Conservation (phyloP, 192 early-diverging fungal species). For the Piromyces sp. region DNA sequence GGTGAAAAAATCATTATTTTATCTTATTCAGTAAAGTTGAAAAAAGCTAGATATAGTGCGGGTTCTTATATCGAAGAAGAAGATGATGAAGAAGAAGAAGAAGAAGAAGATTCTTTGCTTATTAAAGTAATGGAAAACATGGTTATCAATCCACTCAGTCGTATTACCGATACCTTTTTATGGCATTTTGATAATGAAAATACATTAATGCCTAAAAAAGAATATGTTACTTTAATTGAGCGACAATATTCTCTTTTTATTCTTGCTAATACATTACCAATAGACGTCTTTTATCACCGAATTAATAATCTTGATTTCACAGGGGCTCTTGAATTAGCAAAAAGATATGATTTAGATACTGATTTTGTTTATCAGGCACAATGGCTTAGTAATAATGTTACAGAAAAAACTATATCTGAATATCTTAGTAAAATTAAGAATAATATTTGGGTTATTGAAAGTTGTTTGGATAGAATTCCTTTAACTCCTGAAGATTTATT, state of each 20-base stretch:
- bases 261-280: no score
- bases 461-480: slow-evolving; percentile 20
- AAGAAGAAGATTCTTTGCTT: neutral
- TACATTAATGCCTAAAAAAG: neutral
- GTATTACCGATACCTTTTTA: slow-evolving; percentile 9
- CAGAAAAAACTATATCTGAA: slow-evolving; percentile 13
- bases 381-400: slow-evolving; percentile 22
- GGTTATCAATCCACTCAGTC: neutral
- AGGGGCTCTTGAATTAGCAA: slow-evolving; percentile 34
- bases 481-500: slow-evolving; percentile 11
- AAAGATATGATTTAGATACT: slow-evolving; percentile 5
- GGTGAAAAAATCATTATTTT: neutral
- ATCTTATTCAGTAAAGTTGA: neutral
- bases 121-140: neutral
- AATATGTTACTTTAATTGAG: slow-evolving; percentile 4
- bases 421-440: slow-evolving; percentile 29
- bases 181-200: neutral
- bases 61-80: neutral
- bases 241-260: neutral
- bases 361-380: slow-evolving; percentile 45
- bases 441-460: slow-evolving; percentile 33
- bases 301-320: slow-evolving; percentile 20
- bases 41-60: neutral
- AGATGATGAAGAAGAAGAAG: neutral
- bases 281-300: no score